phyloP scores from a whole-genome alignment of 345 rosid genomes.

The Hypericum androsaemum region DNA sequence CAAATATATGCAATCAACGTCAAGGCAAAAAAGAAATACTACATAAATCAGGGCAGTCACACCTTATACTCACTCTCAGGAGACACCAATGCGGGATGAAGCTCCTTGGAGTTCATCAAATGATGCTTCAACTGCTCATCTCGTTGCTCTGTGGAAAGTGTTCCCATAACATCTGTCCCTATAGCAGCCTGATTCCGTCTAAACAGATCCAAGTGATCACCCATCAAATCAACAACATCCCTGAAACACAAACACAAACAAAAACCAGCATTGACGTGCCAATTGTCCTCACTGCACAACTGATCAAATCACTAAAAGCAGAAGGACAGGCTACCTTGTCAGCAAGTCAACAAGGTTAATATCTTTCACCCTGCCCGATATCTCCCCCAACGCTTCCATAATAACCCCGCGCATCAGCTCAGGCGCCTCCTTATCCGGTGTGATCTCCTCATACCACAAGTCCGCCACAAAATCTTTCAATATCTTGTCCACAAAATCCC shows the following conservation, averaged over 20 bases:
- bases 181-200: conserved; percentile 86
- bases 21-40: conserved; percentile 4
- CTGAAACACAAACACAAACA: conserved; percentile 40
- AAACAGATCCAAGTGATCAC: conserved; percentile 84
- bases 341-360: conserved; percentile 77
- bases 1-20: conserved; percentile 5
- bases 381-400: conserved; percentile 85
- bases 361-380: conserved; percentile 72
- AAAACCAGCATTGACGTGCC: too few relatives aligned
- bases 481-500: conserved; percentile 64
- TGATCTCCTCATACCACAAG: conserved; percentile 87
- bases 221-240: conserved; percentile 85
- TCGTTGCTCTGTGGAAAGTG: conserved; percentile 77
- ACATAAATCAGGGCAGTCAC: conserved; percentile 30
- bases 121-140: conserved; percentile 86
- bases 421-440: conserved; percentile 83
- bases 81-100: conserved; percentile 83
- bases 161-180: conserved; percentile 83
- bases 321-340: conserved; percentile 41
- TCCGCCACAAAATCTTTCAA: conserved; percentile 76
- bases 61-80: conserved; percentile 99
- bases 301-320: not conserved
- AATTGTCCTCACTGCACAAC: too few relatives aligned
- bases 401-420: conserved; percentile 70
- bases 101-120: conserved; percentile 80